Evolutionary conservation across 2,329 filamentous ascomycete genomes (phyloP).

Genomic region (Arthrinium puccinioides): DNA sequence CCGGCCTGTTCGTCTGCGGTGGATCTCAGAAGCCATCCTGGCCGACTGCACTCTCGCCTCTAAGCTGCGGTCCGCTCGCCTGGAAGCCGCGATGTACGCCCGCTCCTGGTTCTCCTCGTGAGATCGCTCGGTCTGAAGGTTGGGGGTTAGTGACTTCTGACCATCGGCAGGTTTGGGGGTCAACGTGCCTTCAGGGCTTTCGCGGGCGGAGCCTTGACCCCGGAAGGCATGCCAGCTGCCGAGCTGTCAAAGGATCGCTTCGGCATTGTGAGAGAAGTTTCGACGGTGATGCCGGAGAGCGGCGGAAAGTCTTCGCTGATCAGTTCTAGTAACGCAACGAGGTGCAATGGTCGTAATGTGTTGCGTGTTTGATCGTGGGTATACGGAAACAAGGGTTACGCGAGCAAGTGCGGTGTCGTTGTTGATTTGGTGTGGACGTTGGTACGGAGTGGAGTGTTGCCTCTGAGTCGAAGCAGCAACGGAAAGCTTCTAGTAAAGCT

Average conservation of each 20-base stretch:
- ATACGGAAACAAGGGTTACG: not conserved
- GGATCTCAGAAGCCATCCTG: slow-evolving; percentile 79
- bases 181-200: slow-evolving; percentile 27
- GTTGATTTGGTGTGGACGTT: not conserved
- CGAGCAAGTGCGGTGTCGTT: not conserved
- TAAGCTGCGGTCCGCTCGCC: slow-evolving; percentile 76
- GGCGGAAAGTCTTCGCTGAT: not conserved
- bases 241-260: slow-evolving; percentile 28
- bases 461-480: not conserved
- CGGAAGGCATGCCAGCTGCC: slow-evolving; percentile 20
- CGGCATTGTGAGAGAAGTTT: slow-evolving; percentile 22
- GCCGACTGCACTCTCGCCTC: slow-evolving; percentile 87
- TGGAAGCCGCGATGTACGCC: slow-evolving; percentile 86
- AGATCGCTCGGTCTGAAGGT: slow-evolving; percentile 58
- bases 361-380: too few relatives aligned
- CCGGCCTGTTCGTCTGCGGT: slow-evolving; percentile 80
- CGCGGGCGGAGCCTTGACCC: slow-evolving; percentile 21
- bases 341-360: not conserved
- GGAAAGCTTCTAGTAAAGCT: too few relatives aligned
- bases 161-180: not conserved
- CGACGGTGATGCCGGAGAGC: not conserved
- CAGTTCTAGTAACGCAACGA: not conserved
- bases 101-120: slow-evolving; percentile 80
- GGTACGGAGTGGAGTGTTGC: not conserved
- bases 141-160: slow-evolving; percentile 11